Evolutionary conservation across 2,329 filamentous ascomycete species (phyloP).

Genomic region (Penicillium psychrosexuale): DNA sequence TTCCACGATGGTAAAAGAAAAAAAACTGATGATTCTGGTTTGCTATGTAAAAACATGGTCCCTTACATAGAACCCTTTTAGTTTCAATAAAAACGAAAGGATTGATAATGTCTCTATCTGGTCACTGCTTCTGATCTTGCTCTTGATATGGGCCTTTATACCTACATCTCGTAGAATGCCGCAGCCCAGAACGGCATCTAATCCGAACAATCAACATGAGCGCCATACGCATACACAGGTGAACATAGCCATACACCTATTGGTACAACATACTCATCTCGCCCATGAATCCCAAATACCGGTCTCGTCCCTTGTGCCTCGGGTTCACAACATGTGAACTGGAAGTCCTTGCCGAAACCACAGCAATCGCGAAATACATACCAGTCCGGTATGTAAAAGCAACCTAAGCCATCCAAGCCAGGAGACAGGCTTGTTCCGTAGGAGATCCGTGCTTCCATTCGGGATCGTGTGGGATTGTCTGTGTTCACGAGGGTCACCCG

Average conservation of each 20-base stretch:
- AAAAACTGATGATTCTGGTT: conserved; percentile 22
- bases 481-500: conserved; percentile 15
- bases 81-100: conserved; percentile 25
- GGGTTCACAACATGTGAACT: not conserved
- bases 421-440: not conserved
- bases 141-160: not conserved
- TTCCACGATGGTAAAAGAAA: conserved; percentile 21
- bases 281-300: not conserved
- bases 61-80: conserved; percentile 26
- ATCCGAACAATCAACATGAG: not conserved
- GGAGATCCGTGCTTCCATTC: conserved; percentile 8
- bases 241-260: not conserved
- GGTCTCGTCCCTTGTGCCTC: not conserved
- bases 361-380: not conserved
- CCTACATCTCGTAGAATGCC: not conserved
- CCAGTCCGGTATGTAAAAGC: not conserved
- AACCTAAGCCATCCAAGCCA: not conserved
- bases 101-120: conserved; percentile 20
- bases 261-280: not conserved
- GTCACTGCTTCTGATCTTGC: not conserved
- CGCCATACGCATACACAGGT: not conserved
- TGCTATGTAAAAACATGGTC: conserved; percentile 27
- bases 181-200: not conserved
- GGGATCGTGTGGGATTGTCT: conserved; percentile 7
- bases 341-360: not conserved